Evolutionary conservation across 1,284 basidiomycete species (phyloP).

Genomic region (Ceratobasidium sp.): DNA sequence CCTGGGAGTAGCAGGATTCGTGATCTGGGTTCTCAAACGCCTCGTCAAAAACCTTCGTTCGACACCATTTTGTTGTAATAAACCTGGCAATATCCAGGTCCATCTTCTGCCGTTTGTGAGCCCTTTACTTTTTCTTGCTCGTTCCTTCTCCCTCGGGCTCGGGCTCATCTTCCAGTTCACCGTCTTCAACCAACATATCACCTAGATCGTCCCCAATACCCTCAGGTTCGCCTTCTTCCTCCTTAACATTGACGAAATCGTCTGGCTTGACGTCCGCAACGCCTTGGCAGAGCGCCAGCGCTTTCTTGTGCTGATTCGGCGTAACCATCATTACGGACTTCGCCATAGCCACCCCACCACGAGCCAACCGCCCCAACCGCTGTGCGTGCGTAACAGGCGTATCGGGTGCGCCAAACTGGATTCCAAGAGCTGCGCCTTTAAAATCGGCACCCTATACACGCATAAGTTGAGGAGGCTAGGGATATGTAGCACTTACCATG

Average conservation of each 20-base stretch:
- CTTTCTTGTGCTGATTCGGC: slow-evolving; percentile 1
- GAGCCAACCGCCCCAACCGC: neutral
- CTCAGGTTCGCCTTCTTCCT: neutral
- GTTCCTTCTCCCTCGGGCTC: neutral
- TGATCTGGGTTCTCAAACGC: slow-evolving; percentile 3
- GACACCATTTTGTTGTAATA: neutral
- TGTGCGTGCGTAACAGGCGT: neutral
- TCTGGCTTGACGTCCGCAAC: neutral
- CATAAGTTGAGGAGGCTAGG: no score
- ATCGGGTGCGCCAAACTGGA: neutral
- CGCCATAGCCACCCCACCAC: neutral
- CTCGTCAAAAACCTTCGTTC: neutral
- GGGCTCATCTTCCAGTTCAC: neutral
- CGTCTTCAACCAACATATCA: neutral
- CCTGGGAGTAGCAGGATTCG: neutral
- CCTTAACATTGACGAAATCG: neutral
- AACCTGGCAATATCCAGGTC: neutral
- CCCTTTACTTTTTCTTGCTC: neutral
- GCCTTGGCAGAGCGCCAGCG: neutral
- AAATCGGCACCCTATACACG: slow-evolving; percentile 1
- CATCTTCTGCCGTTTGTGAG: neutral
- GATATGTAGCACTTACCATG: neutral
- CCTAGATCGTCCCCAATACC: neutral
- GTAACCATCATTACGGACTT: neutral
- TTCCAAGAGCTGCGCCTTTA: neutral